Conservation (phyloP, 2,329 filamentous ascomycete species). For the Fusarium sp. region DNA sequence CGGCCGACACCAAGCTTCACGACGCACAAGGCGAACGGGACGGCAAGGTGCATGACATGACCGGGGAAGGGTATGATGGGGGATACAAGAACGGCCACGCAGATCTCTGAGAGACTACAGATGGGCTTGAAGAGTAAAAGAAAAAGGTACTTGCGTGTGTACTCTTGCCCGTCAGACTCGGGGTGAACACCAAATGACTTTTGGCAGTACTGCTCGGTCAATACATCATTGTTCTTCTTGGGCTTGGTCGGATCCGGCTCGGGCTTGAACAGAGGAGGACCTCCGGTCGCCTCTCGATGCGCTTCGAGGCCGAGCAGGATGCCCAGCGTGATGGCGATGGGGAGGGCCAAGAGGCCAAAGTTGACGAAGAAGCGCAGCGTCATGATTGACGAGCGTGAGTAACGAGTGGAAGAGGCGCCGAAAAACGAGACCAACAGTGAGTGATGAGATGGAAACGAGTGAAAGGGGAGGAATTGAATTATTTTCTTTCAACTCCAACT, state of each 20-base stretch:
- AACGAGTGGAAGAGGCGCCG: neutral
- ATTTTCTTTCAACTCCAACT: neutral
- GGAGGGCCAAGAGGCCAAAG: constrained; percentile 64
- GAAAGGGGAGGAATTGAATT: neutral
- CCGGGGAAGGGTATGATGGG: neutral
- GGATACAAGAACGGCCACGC: constrained; percentile 3
- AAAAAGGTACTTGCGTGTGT: constrained; percentile 59
- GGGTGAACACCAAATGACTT: constrained; percentile 61
- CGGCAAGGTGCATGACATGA: constrained; percentile 2
- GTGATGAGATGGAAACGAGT: neutral
- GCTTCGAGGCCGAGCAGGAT: constrained; percentile 65
- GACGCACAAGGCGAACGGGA: constrained; percentile 5
- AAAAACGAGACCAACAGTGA: constrained; percentile 1
- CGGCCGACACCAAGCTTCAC: neutral
- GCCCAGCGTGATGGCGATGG: constrained; percentile 65
- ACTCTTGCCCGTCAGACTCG: constrained; percentile 60
- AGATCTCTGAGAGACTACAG: neutral
- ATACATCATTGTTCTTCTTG: constrained; percentile 42
- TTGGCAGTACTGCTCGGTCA: constrained; percentile 41
- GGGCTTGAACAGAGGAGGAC: constrained; percentile 61
- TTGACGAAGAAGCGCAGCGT: constrained; percentile 63
- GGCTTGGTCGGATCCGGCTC: constrained; percentile 35
- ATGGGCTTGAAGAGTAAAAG: neutral
- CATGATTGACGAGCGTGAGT: constrained; percentile 50
- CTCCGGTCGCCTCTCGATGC: constrained; percentile 59